Base-by-base conservation (phyloP, 495 filamentous ascomycete genomes). In the Diplogelasinospora grovesii region DNA sequence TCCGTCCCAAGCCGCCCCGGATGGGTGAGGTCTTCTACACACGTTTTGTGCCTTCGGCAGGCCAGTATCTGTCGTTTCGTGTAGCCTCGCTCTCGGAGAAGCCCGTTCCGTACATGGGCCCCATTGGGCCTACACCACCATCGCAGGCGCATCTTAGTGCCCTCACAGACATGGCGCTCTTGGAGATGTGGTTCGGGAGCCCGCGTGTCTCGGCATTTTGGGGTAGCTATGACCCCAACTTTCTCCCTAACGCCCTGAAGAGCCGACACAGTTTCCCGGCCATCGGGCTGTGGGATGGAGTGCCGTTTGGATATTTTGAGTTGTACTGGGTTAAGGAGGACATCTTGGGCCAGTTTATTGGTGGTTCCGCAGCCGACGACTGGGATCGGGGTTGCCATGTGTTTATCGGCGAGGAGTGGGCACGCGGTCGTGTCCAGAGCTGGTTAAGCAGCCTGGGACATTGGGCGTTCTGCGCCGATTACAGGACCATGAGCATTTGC, bases 301-400 rank as follows among this genome's bases (percentile, higher is more conserved):
- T 89, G 43, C 92, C 92, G 0, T 98, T 97, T 62, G 92, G 92
- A 0, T 98, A 93, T 52, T 95, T 98, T 54, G 93, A 98, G 67
- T 75, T 98, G 26, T 98, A 98, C 65, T 98, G 93, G 93, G 89
- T 92, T 2, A 95, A 95, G 50, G 92, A 98, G 57, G 93, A 97
- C 54, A 62, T 64, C 2, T 56, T 98, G 16, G 87, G 85, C 0
- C 70, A 70, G 20, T 64, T 83, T 35, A 56, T 90, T 22, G 74
- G 77, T 1, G 45, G 73, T 0, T 63, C 63, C 23, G 65, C 65
- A 4, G 77, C 79, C 1, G 76, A 76, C 18, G 81, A 93, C 51
- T 96, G 85, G 59, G 93, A 96, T 54, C 71, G 92, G 8, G 92
- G 93, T 0, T 65, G 94, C 25, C 93, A 97, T 58, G 77, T 87